Evolutionary conservation across 2,329 filamentous ascomycete genomes (phyloP).

Genomic region (Ophiocordyceps sinensis): DNA sequence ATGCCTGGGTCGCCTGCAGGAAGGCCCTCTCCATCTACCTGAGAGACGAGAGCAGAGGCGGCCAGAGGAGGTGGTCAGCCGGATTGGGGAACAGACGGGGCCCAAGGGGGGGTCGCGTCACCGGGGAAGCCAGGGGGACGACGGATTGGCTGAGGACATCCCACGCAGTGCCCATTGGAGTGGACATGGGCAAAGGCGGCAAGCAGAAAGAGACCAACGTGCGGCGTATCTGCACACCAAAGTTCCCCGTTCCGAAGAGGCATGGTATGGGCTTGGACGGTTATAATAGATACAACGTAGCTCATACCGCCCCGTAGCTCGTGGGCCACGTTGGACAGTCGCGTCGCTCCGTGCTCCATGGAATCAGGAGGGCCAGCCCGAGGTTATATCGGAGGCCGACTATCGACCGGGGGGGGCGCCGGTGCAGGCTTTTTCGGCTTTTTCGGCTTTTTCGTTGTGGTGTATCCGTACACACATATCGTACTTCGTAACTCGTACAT

Average conservation of each 20-base stretch:
- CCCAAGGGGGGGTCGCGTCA: background rate
- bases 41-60: background rate
- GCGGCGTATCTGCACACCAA: constrained; percentile 1
- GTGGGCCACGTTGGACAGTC: background rate
- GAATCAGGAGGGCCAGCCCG: background rate
- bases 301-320: background rate
- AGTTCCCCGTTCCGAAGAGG: background rate
- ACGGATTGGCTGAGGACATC: constrained; percentile 1
- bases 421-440: background rate
- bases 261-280: background rate
- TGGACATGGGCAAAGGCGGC: constrained; percentile 1
- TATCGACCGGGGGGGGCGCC: background rate
- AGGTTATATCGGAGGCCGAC: background rate
- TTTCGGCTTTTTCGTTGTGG: background rate
- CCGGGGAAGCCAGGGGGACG: background rate
- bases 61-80: background rate
- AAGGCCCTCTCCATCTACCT: background rate
- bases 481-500: no score
- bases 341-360: background rate
- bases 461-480: no score
- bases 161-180: background rate
- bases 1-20: no score
- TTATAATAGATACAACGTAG: background rate
- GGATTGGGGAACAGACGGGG: no score
- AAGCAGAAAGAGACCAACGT: background rate